These are phyloP conservation scores for Fusarium pseudonygamai DNA, from an alignment of 2,329 filamentous ascomycete genomes.

Conservation along the genomic window DNA sequence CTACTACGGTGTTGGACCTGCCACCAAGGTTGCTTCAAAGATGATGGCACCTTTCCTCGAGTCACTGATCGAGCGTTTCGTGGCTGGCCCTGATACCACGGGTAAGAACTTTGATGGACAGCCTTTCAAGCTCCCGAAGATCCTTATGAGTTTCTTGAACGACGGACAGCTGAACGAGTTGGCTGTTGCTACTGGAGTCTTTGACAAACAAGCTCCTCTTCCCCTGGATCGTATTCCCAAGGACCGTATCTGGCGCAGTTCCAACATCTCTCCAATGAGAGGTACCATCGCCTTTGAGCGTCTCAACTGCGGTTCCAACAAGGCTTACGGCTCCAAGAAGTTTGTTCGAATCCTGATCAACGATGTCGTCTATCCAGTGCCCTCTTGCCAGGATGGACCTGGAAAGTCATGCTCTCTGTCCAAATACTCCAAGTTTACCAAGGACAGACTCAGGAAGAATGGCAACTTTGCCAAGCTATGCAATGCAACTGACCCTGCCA, in stretches of 20 bases:
- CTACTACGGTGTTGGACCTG: slow-evolving; percentile 71
- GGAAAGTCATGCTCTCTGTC: slow-evolving; percentile 61
- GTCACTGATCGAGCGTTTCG: slow-evolving; percentile 61
- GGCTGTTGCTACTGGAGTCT: slow-evolving; percentile 67
- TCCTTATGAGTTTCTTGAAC: slow-evolving; percentile 71
- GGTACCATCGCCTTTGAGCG: slow-evolving; percentile 73
- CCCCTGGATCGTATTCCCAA: slow-evolving; percentile 57
- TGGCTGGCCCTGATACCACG: slow-evolving; percentile 58
- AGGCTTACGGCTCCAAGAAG: slow-evolving; percentile 47
- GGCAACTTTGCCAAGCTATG: slow-evolving; percentile 61
- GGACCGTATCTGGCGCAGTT: slow-evolving; percentile 63
- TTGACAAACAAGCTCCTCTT: slow-evolving; percentile 64
- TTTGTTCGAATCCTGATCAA: slow-evolving; percentile 69
- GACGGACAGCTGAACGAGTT: slow-evolving; percentile 73
- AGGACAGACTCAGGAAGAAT: slow-evolving; percentile 46
- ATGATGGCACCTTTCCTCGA: slow-evolving; percentile 71
- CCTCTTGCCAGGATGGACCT: slow-evolving; percentile 63
- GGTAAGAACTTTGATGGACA: slow-evolving; percentile 58
- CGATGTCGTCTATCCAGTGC: slow-evolving; percentile 68
- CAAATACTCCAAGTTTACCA: slow-evolving; percentile 53
- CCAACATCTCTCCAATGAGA: slow-evolving; percentile 68
- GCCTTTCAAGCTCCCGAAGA: slow-evolving; percentile 60
- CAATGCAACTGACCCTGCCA: slow-evolving; percentile 54
- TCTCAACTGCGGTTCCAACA: slow-evolving; percentile 57
- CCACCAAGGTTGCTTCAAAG: slow-evolving; percentile 60